Evolutionary conservation across 192 early-diverging fungal genomes (phyloP), one percentile per base, ranked within the genome.

Genomic region (Jimgerdemannia flammicorona): DNA sequence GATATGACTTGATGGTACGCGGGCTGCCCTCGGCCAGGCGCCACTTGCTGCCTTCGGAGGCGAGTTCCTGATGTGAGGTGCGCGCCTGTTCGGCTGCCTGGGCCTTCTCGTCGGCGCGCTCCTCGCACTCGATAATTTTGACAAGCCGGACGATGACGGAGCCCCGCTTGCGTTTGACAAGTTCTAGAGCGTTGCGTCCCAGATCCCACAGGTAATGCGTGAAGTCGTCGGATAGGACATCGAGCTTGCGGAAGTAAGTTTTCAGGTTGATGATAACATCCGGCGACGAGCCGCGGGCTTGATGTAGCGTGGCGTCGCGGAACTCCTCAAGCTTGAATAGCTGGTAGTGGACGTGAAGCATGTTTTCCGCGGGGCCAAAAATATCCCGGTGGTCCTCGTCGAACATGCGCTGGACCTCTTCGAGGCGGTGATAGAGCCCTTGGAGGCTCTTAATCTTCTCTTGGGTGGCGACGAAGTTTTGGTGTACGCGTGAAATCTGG

Each of bases 81-180:
- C 82, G 81, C 3, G 84, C 85, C 40, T 84, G 85, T 42, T 80
- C 73, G 41, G 85, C 85, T 11, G 84, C 78, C 59, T 78, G 76
- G 0, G 89, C 89, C 54, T 92, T 83, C 76, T 95, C 93, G 84
- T 99, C 98, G 3, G 92, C 91, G 8, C 83, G 81, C 80, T 99
- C 98, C 79, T 99, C 98, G 17, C 81, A 82, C 80, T 99, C 98
- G 69, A 99, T 92, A 40, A 99, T 92, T 75, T 99, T 99, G 75
- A 95, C 91, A 44, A 99, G 71, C 64, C 92, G 88, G 6, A 99
- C 93, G n/a, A 99, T 87, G 9, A 91, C 84, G 2, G 93, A 86
- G 1, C 87, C 84, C 49, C 93, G 86, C 18, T 85, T 88, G 42
- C 85, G 84, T 79, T 90, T 90, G 3, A 92, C 91, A 70, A 99